Conservation (phyloP, 2,329 filamentous ascomycete species). For the Nectriaceae sp. region DNA sequence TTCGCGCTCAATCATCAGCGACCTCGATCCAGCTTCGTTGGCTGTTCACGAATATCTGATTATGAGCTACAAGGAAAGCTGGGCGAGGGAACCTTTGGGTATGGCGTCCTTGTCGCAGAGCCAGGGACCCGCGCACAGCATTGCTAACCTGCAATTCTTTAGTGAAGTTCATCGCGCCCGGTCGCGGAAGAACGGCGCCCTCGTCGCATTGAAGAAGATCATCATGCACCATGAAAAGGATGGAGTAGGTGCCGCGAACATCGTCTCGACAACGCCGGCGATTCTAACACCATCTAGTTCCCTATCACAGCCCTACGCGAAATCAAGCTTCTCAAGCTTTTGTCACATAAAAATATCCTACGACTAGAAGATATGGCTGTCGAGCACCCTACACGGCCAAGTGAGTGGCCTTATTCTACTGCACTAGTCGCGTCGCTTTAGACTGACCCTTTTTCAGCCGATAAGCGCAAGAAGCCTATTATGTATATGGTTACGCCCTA, state of each 20-base stretch:
- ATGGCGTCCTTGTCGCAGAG: constrained; percentile 33
- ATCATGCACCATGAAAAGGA: constrained; percentile 99
- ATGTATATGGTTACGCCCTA: constrained; percentile 99
- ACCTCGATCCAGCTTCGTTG: constrained; percentile 66
- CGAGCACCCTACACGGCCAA: constrained; percentile 67
- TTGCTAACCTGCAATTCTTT: constrained; percentile 7
- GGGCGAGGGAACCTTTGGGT: constrained; percentile 95
- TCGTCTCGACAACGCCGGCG: neutral
- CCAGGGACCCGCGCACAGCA: constrained; percentile 12
- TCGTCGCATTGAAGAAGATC: constrained; percentile 96
- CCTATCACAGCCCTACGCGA: constrained; percentile 97
- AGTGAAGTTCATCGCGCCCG: constrained; percentile 90
- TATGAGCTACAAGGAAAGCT: constrained; percentile 83
- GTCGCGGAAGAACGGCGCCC: constrained; percentile 70
- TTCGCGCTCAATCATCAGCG: constrained; percentile 60
- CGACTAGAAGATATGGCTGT: constrained; percentile 95
- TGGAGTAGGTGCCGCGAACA: constrained; percentile 58
- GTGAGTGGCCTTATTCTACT: constrained; percentile 40
- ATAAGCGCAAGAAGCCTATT: constrained; percentile 79
- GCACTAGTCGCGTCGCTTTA: neutral
- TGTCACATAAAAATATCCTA: constrained; percentile 89
- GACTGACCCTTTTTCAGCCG: constrained; percentile 47
- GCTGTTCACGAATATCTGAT: constrained; percentile 80
- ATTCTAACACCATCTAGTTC: constrained; percentile 56
- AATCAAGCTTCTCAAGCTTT: constrained; percentile 93